Conservation (phyloP, 306 rosid species). For the Quercus gilva region DNA sequence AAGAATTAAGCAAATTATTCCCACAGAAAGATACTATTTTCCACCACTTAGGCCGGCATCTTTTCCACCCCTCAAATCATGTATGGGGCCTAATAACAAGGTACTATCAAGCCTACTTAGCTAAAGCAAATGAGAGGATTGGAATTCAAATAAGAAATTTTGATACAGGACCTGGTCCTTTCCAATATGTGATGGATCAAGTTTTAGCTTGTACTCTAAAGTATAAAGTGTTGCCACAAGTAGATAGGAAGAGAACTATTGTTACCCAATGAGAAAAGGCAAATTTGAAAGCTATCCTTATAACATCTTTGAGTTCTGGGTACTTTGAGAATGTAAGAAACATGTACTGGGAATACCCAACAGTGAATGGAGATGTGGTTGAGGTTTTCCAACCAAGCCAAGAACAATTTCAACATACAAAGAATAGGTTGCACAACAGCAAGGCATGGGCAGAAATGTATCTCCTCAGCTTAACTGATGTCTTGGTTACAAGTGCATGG, state of each 20-base stretch:
- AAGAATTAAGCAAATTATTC: conserved; percentile 53
- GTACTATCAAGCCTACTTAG: conserved; percentile 61
- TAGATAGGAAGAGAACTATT: conserved; percentile 20
- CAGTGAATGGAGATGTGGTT: conserved; percentile 56
- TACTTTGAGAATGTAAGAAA: conserved; percentile 57
- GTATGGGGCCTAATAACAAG: conserved; percentile 68
- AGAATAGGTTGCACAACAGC: conserved; percentile 56
- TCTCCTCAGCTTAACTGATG: conserved; percentile 57
- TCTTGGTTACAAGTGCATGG: conserved; percentile 67
- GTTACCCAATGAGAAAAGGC: conserved; percentile 16
- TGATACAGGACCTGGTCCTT: conserved; percentile 58
- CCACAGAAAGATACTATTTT: conserved; percentile 61
- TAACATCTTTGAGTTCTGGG: conserved; percentile 66
- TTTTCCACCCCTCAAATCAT: conserved; percentile 59
- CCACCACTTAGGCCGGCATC: conserved; percentile 68
- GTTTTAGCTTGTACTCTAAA: conserved; percentile 52
- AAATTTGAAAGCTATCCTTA: conserved; percentile 54
- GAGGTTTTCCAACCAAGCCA: conserved; percentile 70
- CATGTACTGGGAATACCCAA: conserved; percentile 66
- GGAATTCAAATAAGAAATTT: conserved; percentile 73
- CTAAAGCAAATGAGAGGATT: conserved; percentile 57
- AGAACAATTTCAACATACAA: conserved; percentile 63
- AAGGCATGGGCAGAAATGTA: conserved; percentile 79
- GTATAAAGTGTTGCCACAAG: conserved; percentile 55
- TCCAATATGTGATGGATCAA: conserved; percentile 67